phyloP scores from a whole-genome alignment of 129 eudicot species.

The Centella asiatica region DNA sequence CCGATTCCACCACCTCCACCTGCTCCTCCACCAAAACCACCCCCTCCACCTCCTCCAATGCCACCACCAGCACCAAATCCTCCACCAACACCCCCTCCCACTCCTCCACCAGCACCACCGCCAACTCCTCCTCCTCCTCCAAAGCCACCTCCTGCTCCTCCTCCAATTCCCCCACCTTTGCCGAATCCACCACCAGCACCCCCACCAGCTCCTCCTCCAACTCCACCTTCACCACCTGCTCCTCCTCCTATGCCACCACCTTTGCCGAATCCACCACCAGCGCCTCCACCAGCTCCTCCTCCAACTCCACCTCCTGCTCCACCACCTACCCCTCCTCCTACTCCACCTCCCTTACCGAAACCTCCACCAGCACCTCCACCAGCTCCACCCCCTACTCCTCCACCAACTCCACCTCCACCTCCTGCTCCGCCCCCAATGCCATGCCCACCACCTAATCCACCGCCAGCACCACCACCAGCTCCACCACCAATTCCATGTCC shows the following conservation, averaged over 20 bases:
- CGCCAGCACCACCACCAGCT: slow-evolving; percentile 7
- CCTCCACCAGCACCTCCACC: slow-evolving; percentile 1
- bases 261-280: slow-evolving; percentile 24
- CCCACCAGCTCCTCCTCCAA: slow-evolving; percentile 15
- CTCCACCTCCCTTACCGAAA: slow-evolving; percentile 1
- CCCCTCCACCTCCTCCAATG: slow-evolving; percentile 18
- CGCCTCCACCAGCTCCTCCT: slow-evolving; percentile 24
- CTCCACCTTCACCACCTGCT: slow-evolving; percentile 15
- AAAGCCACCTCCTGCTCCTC: neutral
- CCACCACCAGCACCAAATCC: slow-evolving; percentile 20
- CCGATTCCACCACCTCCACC: slow-evolving; percentile 27
- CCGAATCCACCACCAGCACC: slow-evolving; percentile 25
- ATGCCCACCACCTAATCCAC: slow-evolving; percentile 20
- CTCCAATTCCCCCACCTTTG: slow-evolving; percentile 12
- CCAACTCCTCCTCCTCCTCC: slow-evolving; percentile 15
- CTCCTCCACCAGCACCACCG: neutral
- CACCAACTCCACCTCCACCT: slow-evolving; percentile 9
- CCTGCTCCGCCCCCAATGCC: slow-evolving; percentile 18
- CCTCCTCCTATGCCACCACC: slow-evolving; percentile 19
- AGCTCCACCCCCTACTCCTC: slow-evolving; percentile 9
- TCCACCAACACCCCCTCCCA: slow-evolving; percentile 22
- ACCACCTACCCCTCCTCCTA: slow-evolving; percentile 16
- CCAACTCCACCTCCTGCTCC: slow-evolving; percentile 19
- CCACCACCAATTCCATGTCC: slow-evolving; percentile 24
- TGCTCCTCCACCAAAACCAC: slow-evolving; percentile 16